Conservation (phyloP, 2,329 filamentous ascomycete species). For the Alternaria sp. region DNA sequence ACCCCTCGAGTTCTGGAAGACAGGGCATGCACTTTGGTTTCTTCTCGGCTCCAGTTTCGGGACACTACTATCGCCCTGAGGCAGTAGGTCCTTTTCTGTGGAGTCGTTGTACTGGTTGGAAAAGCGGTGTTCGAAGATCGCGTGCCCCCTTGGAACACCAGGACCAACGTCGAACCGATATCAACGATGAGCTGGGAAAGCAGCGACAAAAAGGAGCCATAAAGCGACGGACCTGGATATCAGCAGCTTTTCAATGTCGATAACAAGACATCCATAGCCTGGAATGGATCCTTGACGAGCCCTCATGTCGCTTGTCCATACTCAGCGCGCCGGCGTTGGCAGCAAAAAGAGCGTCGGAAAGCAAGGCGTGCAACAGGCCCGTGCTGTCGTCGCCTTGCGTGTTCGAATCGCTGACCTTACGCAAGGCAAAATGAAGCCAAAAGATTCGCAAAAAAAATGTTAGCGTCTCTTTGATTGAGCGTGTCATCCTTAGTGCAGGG, state of each 20-base stretch:
- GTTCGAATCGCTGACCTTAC: neutral
- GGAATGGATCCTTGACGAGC: neutral
- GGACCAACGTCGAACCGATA: neutral
- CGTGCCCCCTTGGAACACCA: neutral
- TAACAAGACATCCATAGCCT: neutral
- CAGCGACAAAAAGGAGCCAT: neutral
- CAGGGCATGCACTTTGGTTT: neutral
- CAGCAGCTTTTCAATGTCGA: neutral
- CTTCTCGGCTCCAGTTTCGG: neutral
- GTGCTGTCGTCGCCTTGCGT: neutral
- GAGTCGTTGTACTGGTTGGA: neutral
- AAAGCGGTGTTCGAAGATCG: rapidly evolving
- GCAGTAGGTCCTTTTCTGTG: neutral
- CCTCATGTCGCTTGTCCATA: neutral
- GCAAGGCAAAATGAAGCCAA: neutral
- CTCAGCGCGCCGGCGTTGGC: neutral
- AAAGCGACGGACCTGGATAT: neutral
- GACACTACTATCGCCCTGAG: neutral
- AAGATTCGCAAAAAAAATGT: constrained; percentile 32
- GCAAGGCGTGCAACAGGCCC: neutral
- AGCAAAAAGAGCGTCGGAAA: neutral
- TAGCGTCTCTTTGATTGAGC: constrained; percentile 43
- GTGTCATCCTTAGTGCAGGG: constrained; percentile 91
- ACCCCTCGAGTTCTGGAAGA: neutral
- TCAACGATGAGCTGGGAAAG: neutral